Evolutionary conservation across 257 asterid genomes (phyloP), one percentile per base, ranked within the genome.

Genomic region (Solanum arcanum): DNA sequence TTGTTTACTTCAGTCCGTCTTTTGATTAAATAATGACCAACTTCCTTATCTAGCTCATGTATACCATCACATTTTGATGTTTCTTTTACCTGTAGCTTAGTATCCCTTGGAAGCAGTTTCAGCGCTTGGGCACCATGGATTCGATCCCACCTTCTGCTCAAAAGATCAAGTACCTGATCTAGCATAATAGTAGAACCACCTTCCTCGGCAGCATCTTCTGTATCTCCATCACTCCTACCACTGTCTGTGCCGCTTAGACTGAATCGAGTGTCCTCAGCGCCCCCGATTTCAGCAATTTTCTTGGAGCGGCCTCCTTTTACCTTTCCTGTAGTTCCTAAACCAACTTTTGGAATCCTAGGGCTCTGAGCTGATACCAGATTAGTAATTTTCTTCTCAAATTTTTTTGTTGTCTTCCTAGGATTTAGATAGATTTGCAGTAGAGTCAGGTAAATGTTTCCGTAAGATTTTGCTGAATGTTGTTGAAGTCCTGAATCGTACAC

Each of bases 121-220:
- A 97, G 84, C 85, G 99, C 99, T 89, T 97, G 98, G 25, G 98
- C 99, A 88, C 98, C 99, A 85, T 96, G 94, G 91, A 96, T 95
- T 72, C 97, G 94, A 82, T 97, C 99, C 99, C 99, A 97, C 89
- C 98, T 93, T 88, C 86, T 89, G 90, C 98, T 90, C 98, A 97
- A 90, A 92, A 97, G 92, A 92, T 97, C 97, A 89, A 96, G 93
- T 76, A 95, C 98, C 91, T 92, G 96, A 91, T 97, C 99, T 70
- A 94, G 96, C 98, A 95, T 96, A 78, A 93, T 95, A 74, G 93
- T 88, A 60, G 99, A 93, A 85, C 86, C 88, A 88, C 93, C 98
- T 93, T 91, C 98, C 90, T 93, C 98, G 47, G 44, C 76, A 84
- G 87, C 90, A 49, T 97, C 98, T 86, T 96, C 98, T 15, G 92